phyloP scores from a whole-genome alignment of 2,329 filamentous ascomycete genomes.

The Cordyceps cateniannulata region DNA sequence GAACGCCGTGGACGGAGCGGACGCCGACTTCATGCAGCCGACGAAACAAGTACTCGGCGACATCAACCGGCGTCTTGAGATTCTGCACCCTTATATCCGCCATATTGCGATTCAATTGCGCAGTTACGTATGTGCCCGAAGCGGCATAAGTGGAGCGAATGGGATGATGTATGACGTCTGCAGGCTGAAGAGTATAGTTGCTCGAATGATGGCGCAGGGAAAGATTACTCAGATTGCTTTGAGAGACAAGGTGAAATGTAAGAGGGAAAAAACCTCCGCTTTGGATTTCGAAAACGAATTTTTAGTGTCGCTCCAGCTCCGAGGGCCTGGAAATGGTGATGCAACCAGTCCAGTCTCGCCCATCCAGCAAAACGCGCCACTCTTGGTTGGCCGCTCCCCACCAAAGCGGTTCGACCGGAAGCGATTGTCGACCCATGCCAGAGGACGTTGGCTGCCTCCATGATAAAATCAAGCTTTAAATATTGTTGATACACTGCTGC shows the following conservation, averaged over 20 bases:
- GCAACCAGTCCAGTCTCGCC: neutral
- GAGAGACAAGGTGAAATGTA: neutral
- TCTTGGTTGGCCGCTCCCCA: neutral
- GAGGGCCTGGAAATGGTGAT: neutral
- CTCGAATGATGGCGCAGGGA: neutral
- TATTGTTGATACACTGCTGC: neutral
- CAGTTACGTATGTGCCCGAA: neutral
- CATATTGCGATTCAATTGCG: slow-evolving; percentile 18
- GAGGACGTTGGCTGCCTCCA: neutral
- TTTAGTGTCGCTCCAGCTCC: neutral
- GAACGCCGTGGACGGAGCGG: slow-evolving; percentile 60
- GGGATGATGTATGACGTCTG: neutral
- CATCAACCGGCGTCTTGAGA: slow-evolving; percentile 47
- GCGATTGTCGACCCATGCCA: neutral
- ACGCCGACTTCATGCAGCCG: slow-evolving; percentile 59
- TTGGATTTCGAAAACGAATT: neutral
- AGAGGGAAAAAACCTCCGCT: neutral
- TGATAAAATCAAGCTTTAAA: neutral
- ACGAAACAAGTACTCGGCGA: slow-evolving; percentile 62
- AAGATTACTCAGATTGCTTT: neutral
- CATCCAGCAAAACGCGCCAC: neutral
- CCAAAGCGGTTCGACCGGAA: slow-evolving; percentile 4
- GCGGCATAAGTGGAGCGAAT: neutral
- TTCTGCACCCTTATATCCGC: slow-evolving; percentile 35
- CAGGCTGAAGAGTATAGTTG: neutral